phyloP scores from a whole-genome alignment of 1,284 basidiomycete genomes.

The Rhodofomes roseus region DNA sequence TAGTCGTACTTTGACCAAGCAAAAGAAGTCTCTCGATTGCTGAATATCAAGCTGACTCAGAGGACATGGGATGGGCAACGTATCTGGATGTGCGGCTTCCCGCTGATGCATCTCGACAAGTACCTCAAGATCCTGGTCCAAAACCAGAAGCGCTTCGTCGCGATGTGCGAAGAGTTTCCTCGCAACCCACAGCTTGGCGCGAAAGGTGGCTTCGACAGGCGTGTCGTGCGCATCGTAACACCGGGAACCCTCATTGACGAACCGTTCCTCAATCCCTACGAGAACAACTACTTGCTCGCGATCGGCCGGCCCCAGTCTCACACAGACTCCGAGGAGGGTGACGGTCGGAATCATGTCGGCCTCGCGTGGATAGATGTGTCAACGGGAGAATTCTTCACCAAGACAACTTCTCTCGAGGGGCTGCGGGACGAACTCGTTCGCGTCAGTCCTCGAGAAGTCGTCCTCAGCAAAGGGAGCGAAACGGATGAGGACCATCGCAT shows the following conservation, averaged over 20 bases:
- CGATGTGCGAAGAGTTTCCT: conserved; percentile 89
- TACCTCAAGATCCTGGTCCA: conserved; percentile 85
- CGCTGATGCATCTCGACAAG: conserved; percentile 80
- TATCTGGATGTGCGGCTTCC: conserved; percentile 87
- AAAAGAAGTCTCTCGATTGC: conserved; percentile 65
- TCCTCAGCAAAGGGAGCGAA: conserved; percentile 46
- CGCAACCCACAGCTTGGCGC: conserved; percentile 37
- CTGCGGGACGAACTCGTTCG: conserved; percentile 84
- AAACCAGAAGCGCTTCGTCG: conserved; percentile 79
- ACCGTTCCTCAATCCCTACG: conserved; percentile 76
- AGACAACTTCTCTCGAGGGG: conserved; percentile 47
- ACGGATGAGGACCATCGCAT: conserved; percentile 37
- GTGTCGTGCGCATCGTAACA: conserved; percentile 83
- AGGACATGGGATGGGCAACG: conserved; percentile 67
- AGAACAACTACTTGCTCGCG: conserved; percentile 87
- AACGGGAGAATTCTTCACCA: conserved; percentile 90
- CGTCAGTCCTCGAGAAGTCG: conserved; percentile 79
- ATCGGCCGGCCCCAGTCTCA: conserved; percentile 36
- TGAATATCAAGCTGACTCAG: conserved; percentile 80
- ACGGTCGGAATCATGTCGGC: conserved; percentile 31
- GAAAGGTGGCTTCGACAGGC: conserved; percentile 63
- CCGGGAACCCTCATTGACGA: conserved; percentile 93
- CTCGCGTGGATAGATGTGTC: conserved; percentile 95
- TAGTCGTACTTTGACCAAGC: conserved; percentile 96
- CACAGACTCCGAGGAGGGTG: background rate